These are phyloP conservation scores for Macroventuria anomochaeta DNA, from an alignment of 2,329 filamentous ascomycete species.

Conservation along the genomic window DNA sequence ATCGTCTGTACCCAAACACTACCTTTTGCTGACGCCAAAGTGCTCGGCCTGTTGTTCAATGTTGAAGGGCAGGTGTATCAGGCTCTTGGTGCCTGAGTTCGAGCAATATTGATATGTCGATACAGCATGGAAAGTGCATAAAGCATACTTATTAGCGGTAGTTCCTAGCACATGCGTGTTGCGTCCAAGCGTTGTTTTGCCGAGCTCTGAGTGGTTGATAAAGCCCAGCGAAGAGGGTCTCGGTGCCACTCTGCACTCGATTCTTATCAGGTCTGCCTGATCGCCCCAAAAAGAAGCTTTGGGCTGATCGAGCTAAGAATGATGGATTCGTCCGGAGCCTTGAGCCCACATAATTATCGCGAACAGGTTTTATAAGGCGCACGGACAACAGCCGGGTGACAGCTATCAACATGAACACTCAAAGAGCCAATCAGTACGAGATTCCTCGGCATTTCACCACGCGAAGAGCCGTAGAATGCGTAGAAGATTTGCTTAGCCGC, in stretches of 20 bases:
- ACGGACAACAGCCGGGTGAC: not conserved
- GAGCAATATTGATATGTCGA: not conserved
- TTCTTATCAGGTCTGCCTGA: not conserved
- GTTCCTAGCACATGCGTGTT: not conserved
- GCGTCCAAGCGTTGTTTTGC: not conserved
- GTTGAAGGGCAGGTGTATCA: constrained; percentile 36
- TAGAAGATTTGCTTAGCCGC: constrained; percentile 18
- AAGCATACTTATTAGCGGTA: not conserved
- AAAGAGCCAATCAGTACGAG: not conserved
- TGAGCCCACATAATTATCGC: constrained; percentile 1
- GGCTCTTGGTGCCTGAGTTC: constrained; percentile 1
- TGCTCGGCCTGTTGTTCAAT: constrained; percentile 32
- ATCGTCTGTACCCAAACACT: constrained; percentile 41
- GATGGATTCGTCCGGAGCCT: not conserved
- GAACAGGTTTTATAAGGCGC: not conserved
- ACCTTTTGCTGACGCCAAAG: constrained; percentile 39
- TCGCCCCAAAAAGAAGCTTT: not conserved
- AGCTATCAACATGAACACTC: not conserved
- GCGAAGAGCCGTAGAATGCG: constrained; percentile 4
- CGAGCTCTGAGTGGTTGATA: not conserved
- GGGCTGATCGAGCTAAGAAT: not conserved
- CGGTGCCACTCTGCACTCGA: not conserved
- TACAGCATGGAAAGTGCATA: not conserved
- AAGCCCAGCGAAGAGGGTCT: not conserved
- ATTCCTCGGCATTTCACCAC: not conserved